Conservation (phyloP, 2,329 filamentous ascomycete genomes). For the Calonectria naviculata region DNA sequence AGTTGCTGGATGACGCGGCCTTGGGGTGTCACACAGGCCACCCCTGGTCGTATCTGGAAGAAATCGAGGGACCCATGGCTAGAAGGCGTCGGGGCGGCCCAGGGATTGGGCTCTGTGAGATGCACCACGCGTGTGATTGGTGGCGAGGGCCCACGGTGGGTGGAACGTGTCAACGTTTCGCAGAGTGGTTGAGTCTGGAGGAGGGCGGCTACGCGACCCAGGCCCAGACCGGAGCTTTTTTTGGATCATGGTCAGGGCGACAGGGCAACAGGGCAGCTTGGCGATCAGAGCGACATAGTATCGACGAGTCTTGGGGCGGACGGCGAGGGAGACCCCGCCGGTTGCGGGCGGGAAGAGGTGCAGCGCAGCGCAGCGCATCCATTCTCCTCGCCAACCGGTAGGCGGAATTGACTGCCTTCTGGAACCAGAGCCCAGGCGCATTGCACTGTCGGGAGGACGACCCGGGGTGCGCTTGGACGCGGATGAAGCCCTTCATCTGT, state of each 20-base stretch:
- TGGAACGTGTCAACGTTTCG: constrained; percentile 22
- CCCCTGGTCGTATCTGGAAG: constrained; percentile 31
- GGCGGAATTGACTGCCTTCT: not conserved
- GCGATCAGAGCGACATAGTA: not conserved
- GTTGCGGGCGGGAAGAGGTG: not conserved
- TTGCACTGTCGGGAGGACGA: not conserved
- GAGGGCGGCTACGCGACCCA: constrained; percentile 9
- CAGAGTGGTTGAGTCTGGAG: not conserved
- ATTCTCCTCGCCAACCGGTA: not conserved
- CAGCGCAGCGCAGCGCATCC: not conserved
- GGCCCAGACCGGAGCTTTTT: constrained; percentile 3
- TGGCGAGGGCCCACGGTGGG: not conserved
- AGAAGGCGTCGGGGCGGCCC: constrained; percentile 6
- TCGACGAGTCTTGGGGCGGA: not conserved
- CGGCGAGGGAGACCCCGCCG: not conserved
- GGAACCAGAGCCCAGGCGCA: not conserved
- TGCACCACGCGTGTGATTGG: constrained; percentile 15
- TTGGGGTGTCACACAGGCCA: constrained; percentile 35
- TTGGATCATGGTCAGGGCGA: not conserved
- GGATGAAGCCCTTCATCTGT: constrained; percentile 13
- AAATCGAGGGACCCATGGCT: constrained; percentile 17
- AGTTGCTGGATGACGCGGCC: constrained; percentile 41
- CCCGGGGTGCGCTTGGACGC: not conserved
- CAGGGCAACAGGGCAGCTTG: not conserved
- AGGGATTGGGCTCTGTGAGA: not conserved